Evolutionary conservation across 1,284 basidiomycete species (phyloP), one percentile per base, ranked within the genome.

Genomic region (Heterobasidion annosum): DNA sequence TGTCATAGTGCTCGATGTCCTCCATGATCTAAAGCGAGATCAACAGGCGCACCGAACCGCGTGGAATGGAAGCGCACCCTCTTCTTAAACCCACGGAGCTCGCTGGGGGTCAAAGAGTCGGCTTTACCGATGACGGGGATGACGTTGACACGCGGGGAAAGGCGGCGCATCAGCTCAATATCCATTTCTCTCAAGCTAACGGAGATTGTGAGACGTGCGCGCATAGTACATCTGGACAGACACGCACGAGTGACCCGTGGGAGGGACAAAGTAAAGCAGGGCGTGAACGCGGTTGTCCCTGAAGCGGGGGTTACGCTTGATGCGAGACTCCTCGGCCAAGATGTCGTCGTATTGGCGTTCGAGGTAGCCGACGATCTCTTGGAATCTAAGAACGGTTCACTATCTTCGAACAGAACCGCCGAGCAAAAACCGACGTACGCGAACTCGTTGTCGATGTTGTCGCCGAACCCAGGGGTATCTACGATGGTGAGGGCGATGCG

Each of bases 271-370:
- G 79, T 99, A 99, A 57, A 99, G 82, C 53, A 99, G 77, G 15
- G 93, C 95, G 65, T 99, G 97, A 12, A 95, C 83, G 61, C 94
- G 82, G 78, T 98, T 98, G 74, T 99, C 97, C 68, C 94, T 86
- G 83, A 98, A 99, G 60, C 97, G 89, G 25, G 96, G 95, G 76
- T 98, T 98, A 81, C 97, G 96, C 78, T 98, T 99, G 77, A 99
- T 99, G 66, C 97, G 85, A 59, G 93, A 96, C 76, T 99, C 97
- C 71, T 99, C 96, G 9, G 96, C 94, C 59, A 99, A 80, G 69
- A 99, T 98, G 65, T 99, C 96, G 63, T 99, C 97, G 74, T 99
- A 99, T 83, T 99, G 96, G 58, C 96, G 88, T 71, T 99, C 97
- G 59, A 99, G 87, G 74, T 99, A 86, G 59, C 91, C 91, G 54